Percentiles rank a stretch among this genome's conserved stretches.
These are phyloP conservation scores for Fusarium dlaminii DNA, from an alignment of 2,329 filamentous ascomycete species.

Conservation along the genomic window DNA sequence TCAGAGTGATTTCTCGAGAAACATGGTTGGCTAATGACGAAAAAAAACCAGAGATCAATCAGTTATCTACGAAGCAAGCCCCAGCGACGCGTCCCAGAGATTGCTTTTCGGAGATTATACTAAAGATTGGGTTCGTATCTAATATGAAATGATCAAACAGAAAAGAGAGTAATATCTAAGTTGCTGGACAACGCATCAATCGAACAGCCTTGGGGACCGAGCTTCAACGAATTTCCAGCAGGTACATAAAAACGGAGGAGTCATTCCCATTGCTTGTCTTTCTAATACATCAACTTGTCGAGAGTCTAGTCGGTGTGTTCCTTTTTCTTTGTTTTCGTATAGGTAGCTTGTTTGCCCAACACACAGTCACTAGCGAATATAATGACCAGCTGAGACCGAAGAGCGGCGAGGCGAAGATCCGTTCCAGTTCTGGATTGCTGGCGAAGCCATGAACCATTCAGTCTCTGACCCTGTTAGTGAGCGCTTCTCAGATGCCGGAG, in stretches of 20 bases:
- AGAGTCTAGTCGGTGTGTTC: not conserved
- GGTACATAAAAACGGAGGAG: not conserved
- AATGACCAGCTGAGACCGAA: constrained; percentile 13
- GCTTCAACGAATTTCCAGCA: not conserved
- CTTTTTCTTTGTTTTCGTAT: constrained; percentile 7
- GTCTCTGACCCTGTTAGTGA: constrained; percentile 43
- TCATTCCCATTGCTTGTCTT: not conserved
- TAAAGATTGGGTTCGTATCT: constrained; percentile 10
- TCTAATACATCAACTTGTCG: not conserved
- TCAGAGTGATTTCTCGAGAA: not conserved
- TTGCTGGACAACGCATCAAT: not conserved
- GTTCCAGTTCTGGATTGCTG: constrained; percentile 16
- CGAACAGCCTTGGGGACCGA: not conserved
- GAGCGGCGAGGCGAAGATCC: constrained; percentile 24
- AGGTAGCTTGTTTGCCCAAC: not conserved
- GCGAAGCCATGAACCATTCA: constrained; percentile 14
- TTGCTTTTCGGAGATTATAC: not conserved
- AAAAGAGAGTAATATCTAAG: constrained; percentile 33
- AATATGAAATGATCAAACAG: constrained; percentile 2
- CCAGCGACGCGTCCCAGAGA: not conserved
- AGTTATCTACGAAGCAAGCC: constrained; percentile 9
- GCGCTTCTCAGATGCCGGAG: constrained; percentile 43
- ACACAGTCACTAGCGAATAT: not conserved
- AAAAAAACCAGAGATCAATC: not conserved
- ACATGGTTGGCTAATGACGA: not conserved